A percentile compares a stretch with the other conserved stretches of the same genome.
Evolutionary conservation across 257 asterid genomes (phyloP).

Genomic region (Solanum bukasovii): DNA sequence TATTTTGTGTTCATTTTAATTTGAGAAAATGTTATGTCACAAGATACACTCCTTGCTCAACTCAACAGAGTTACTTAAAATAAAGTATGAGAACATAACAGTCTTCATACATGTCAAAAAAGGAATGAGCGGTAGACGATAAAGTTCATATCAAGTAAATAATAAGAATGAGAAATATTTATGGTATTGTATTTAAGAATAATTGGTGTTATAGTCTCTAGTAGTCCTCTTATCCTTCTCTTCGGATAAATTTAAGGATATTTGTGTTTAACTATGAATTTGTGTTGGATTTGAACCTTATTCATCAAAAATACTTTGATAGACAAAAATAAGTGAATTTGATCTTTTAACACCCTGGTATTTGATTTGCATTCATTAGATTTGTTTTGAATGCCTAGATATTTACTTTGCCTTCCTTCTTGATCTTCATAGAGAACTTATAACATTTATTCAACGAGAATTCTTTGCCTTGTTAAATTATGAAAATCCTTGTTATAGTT

Average conservation of each 20-base stretch:
- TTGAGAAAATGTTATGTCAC: no score
- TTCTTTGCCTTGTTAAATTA: neutral
- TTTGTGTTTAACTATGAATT: no score
- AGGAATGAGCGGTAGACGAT: neutral
- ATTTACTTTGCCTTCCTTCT: neutral
- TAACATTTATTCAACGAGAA: neutral
- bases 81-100: no score
- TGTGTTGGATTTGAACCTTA: neutral
- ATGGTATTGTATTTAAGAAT: neutral
- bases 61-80: no score
- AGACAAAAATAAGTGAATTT: neutral
- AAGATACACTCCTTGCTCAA: no score
- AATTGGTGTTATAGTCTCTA: neutral
- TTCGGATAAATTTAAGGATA: no score
- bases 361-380: neutral
- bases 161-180: neutral
- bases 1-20: no score
- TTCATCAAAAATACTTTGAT: no score
- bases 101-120: neutral
- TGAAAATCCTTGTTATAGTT: neutral
- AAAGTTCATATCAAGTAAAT: no score
- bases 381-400: neutral
- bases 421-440: neutral
- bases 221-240: no score
- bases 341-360: neutral